A percentile compares a stretch with the other conserved stretches of the same genome.
These are phyloP conservation scores for Elongisporangium prolatum DNA, from an alignment of 352 stramenopile species.

Conservation along the genomic window DNA sequence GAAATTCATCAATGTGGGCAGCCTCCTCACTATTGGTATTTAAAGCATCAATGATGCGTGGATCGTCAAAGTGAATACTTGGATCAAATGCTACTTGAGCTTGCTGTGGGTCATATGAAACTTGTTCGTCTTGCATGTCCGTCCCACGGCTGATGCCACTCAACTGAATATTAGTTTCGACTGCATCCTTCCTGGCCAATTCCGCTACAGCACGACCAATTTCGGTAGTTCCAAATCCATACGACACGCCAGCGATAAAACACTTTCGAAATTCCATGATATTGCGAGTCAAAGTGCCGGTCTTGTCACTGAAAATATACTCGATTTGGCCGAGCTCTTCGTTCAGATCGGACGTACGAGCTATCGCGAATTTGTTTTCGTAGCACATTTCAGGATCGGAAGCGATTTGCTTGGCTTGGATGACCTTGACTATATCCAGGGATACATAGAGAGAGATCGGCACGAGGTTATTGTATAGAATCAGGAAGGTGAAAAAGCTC, in stretches of 20 bases:
- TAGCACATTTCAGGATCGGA: constrained; percentile 78
- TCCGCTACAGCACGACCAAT: constrained; percentile 60
- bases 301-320: constrained; percentile 99
- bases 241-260: constrained; percentile 77
- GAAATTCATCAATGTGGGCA: constrained; percentile 53
- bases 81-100: constrained; percentile 63
- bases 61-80: constrained; percentile 68
- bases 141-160: neutral
- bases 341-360: constrained; percentile 87
- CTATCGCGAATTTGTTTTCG: constrained; percentile 77
- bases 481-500: constrained; percentile 93
- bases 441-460: constrained; percentile 97
- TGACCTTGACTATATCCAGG: constrained; percentile 91
- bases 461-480: constrained; percentile 96
- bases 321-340: constrained; percentile 94
- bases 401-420: constrained; percentile 70
- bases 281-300: constrained; percentile 98
- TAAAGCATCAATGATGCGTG: constrained; percentile 44
- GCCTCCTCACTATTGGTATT: constrained; percentile 17
- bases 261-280: constrained; percentile 97
- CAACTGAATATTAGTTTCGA: neutral
- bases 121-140: neutral
- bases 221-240: constrained; percentile 80
- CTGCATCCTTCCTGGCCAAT: constrained; percentile 22
- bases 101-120: constrained; percentile 31